Percentiles rank a stretch among this genome's conserved stretches.
phyloP scores from a whole-genome alignment of 2,329 filamentous ascomycete genomes.

The Aureobasidium sp. region DNA sequence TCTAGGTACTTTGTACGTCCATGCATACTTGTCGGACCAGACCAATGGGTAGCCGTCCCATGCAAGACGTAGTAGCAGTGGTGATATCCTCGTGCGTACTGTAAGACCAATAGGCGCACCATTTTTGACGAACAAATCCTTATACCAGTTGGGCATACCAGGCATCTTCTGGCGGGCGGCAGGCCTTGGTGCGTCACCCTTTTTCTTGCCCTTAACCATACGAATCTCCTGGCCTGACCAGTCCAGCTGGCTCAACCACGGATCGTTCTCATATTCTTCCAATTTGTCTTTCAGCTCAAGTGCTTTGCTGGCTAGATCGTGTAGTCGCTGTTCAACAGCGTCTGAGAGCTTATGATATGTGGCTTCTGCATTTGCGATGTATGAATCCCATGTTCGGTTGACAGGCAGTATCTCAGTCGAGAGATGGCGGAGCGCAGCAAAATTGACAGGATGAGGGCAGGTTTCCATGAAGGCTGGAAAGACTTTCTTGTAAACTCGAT shows the following conservation, averaged over 20 bases:
- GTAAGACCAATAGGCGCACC: slow-evolving; percentile 65
- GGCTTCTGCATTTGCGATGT: slow-evolving; percentile 73
- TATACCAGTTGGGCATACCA: slow-evolving; percentile 94
- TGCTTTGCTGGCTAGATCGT: slow-evolving; percentile 68
- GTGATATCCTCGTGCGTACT: slow-evolving; percentile 80
- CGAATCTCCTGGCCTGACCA: slow-evolving; percentile 90
- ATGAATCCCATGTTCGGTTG: slow-evolving; percentile 77
- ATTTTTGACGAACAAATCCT: slow-evolving; percentile 68
- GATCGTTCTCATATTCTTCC: slow-evolving; percentile 65
- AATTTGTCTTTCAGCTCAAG: slow-evolving; percentile 62
- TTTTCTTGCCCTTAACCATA: slow-evolving; percentile 88
- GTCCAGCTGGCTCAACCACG: slow-evolving; percentile 88
- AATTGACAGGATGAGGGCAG: slow-evolving; percentile 95
- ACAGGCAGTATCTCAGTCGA: slow-evolving; percentile 88
- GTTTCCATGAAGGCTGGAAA: slow-evolving; percentile 82
- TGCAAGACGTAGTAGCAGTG: slow-evolving; percentile 69
- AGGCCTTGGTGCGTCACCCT: slow-evolving; percentile 67
- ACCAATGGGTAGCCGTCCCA: slow-evolving; percentile 87
- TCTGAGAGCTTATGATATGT: slow-evolving; percentile 71
- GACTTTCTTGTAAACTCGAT: slow-evolving; percentile 87
- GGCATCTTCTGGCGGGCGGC: slow-evolving; percentile 83
- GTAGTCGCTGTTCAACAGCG: slow-evolving; percentile 67
- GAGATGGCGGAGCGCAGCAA: slow-evolving; percentile 86
- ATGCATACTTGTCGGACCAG: slow-evolving; percentile 90
- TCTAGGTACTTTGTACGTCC: slow-evolving; percentile 74